Conservation (phyloP, 305 asterid species). For the Caryopteris hybrid region DNA sequence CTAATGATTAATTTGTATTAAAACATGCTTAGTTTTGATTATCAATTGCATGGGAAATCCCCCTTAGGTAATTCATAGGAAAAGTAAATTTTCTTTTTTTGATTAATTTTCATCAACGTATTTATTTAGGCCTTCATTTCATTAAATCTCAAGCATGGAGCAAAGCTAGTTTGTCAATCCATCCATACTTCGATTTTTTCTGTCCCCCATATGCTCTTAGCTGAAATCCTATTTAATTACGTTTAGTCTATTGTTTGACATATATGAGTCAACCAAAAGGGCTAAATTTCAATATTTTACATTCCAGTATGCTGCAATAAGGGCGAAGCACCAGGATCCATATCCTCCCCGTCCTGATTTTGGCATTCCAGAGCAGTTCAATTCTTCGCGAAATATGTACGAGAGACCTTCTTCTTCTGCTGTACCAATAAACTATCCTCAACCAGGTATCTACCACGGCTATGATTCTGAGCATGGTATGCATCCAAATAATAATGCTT, state of each 20-base stretch:
- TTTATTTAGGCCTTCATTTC: background rate
- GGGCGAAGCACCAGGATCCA: slow-evolving; percentile 39
- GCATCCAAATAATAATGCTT: slow-evolving; percentile 32
- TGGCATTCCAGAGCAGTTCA: slow-evolving; percentile 33
- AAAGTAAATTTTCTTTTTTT: no score
- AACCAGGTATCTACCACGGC: slow-evolving; percentile 28
- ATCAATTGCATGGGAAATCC: background rate
- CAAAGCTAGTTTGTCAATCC: background rate
- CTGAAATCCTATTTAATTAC: background rate
- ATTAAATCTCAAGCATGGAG: background rate
- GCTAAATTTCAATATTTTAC: slow-evolving; percentile 14
- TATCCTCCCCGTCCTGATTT: slow-evolving; percentile 35
- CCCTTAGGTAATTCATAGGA: background rate
- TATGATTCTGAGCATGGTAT: slow-evolving; percentile 32
- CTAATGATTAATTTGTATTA: background rate
- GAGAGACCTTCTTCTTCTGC: slow-evolving; percentile 30
- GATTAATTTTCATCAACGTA: background rate
- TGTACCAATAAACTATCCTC: slow-evolving; percentile 28
- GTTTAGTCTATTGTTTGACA: background rate
- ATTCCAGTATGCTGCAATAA: slow-evolving; percentile 41
- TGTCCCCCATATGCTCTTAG: background rate
- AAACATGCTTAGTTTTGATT: background rate
- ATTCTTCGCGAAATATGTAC: slow-evolving; percentile 31
- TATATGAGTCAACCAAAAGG: background rate
- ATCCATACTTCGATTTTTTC: background rate